Evolutionary conservation across 345 rosid species (phyloP).

Genomic region (Eutrema yunnanense): DNA sequence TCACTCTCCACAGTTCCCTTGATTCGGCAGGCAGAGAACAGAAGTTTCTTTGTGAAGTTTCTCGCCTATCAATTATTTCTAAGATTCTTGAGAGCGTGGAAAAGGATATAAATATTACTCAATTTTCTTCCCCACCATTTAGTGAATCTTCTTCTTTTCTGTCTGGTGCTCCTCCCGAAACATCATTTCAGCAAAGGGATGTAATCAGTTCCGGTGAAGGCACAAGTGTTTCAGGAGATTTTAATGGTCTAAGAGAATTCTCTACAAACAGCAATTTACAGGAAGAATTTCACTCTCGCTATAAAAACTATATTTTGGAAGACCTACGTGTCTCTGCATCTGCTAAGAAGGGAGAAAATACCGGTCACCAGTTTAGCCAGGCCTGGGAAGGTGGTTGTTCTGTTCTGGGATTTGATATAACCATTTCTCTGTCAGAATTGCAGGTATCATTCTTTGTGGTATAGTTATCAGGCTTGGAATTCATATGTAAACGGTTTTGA

Average conservation of each 20-base stretch:
- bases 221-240: conserved; percentile 36
- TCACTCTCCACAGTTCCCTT: conserved; percentile 50
- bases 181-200: conserved; percentile 31
- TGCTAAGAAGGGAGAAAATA: conserved; percentile 38
- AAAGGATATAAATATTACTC: conserved; percentile 47
- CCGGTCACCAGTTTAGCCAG: conserved; percentile 30
- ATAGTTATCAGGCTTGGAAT: not conserved
- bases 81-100: conserved; percentile 43
- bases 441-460: conserved; percentile 39
- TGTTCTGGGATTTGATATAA: conserved; percentile 62
- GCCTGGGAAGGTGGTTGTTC: conserved; percentile 72
- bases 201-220: conserved; percentile 32
- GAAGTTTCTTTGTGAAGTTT: conserved; percentile 51
- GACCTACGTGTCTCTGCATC: conserved; percentile 50
- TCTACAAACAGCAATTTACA: conserved; percentile 20
- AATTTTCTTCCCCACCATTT: conserved; percentile 44
- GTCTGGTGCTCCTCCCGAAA: conserved; percentile 33
- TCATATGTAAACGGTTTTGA: not conserved
- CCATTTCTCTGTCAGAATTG: conserved; percentile 64
- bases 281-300: conserved; percentile 29
- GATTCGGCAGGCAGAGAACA: conserved; percentile 35
- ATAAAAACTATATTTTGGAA: conserved; percentile 56
- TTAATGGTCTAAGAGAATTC: conserved; percentile 21
- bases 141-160: conserved; percentile 35
- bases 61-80: conserved; percentile 59